These are phyloP conservation scores for Globisporangium orthogonon DNA, from an alignment of 352 stramenopile species.

Conservation along the genomic window DNA sequence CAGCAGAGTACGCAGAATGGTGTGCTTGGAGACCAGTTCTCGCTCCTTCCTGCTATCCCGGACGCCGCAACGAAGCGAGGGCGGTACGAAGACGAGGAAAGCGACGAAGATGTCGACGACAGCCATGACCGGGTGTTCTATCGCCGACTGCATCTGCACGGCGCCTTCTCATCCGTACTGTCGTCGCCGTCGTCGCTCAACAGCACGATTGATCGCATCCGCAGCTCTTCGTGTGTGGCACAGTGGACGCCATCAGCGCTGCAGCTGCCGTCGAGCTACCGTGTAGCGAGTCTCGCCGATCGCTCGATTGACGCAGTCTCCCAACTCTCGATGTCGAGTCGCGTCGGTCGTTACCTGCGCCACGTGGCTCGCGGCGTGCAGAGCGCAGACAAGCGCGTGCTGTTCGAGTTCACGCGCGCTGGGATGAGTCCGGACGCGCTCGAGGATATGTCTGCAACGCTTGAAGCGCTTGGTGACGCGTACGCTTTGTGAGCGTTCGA, in stretches of 20 bases:
- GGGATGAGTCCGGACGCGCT: slow-evolving; percentile 70
- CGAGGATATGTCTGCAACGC: slow-evolving; percentile 42
- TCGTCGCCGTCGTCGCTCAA: slow-evolving; percentile 13
- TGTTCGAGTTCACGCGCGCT: slow-evolving; percentile 67
- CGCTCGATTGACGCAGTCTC: slow-evolving; percentile 32
- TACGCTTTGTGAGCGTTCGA: slow-evolving; percentile 19
- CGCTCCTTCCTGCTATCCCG: slow-evolving; percentile 31
- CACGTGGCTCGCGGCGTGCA: slow-evolving; percentile 26
- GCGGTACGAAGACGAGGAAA: slow-evolving; percentile 11
- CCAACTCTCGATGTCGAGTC: slow-evolving; percentile 35
- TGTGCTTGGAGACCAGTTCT: slow-evolving; percentile 20
- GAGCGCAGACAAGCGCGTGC: slow-evolving; percentile 44
- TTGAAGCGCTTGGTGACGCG: slow-evolving; percentile 36
- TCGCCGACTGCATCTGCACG: slow-evolving; percentile 42
- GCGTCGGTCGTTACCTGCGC: slow-evolving; percentile 38
- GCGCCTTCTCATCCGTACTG: slow-evolving; percentile 22
- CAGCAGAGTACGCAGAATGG: slow-evolving; percentile 6
- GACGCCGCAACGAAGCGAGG: background rate
- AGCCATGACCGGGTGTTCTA: slow-evolving; percentile 21
- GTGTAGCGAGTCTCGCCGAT: slow-evolving; percentile 12
- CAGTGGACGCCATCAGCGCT: slow-evolving; percentile 28
- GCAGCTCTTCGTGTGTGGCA: slow-evolving; percentile 21
- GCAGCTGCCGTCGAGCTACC: slow-evolving; percentile 6
- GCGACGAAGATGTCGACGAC: slow-evolving; percentile 4
- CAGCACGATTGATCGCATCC: slow-evolving; percentile 22